A percentile compares a stretch with the other conserved stretches of the same genome.
phyloP scores from a whole-genome alignment of 208 protist species.

The Wallacemonas rigidus region DNA sequence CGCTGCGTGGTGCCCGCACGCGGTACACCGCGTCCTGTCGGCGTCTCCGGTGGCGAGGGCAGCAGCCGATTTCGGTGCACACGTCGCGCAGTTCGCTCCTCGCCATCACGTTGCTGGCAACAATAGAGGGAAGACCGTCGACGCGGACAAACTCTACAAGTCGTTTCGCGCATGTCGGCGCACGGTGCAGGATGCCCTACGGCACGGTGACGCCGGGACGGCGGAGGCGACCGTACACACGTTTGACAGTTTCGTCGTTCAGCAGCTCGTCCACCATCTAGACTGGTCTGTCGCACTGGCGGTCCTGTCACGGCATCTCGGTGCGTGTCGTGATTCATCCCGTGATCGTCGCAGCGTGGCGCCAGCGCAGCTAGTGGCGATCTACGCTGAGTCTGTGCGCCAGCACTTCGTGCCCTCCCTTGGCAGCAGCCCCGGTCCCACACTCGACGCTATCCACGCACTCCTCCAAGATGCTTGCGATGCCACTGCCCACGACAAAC shows the following conservation, averaged over 20 bases:
- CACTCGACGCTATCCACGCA: background rate
- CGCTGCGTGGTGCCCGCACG: slow-evolving; percentile 25
- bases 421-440: too few relatives aligned
- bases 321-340: background rate
- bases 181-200: background rate
- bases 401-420: background rate
- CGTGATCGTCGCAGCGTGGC: background rate
- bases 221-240: background rate
- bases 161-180: background rate
- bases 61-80: background rate
- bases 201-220: background rate
- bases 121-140: background rate
- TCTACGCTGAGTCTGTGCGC: background rate
- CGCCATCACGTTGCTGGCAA: background rate
- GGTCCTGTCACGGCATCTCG: background rate
- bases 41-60: background rate
- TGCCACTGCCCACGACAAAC: background rate
- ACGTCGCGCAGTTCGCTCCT: background rate
- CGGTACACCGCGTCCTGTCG: slow-evolving; percentile 22
- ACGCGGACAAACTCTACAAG: background rate
- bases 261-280: background rate
- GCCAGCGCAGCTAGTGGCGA: background rate
- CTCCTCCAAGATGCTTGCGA: background rate
- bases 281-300: background rate
- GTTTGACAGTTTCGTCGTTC: background rate